Percentiles rank a stretch among this genome's conserved stretches.
Conservation (phyloP, 257 asterid genomes). For the Ophiorrhiza pumila region DNA sequence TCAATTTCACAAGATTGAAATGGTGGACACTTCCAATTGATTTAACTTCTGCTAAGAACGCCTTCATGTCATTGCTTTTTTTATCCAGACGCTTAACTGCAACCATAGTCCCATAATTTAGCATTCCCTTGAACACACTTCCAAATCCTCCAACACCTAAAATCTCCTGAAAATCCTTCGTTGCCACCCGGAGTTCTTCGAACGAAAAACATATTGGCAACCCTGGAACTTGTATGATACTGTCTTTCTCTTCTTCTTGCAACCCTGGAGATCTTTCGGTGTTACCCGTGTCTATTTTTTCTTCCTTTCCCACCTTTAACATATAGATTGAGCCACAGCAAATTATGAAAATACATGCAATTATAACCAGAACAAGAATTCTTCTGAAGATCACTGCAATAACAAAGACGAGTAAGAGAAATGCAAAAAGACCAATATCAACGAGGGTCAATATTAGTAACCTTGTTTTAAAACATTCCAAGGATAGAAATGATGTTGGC, state of each 20-base stretch:
- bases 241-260: not conserved
- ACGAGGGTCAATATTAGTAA: not conserved
- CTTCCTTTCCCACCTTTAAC: not conserved
- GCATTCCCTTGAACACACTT: slow-evolving; percentile 34
- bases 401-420: not conserved
- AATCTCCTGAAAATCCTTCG: slow-evolving; percentile 30
- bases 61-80: slow-evolving; percentile 42
- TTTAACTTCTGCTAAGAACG: slow-evolving; percentile 49
- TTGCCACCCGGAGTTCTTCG: slow-evolving; percentile 34
- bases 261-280: too few species aligned
- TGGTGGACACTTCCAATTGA: slow-evolving; percentile 52
- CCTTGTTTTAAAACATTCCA: not conserved
- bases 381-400: not conserved
- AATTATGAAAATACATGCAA: not conserved
- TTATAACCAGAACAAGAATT: not conserved
- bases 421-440: not conserved
- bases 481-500: not conserved
- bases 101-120: slow-evolving; percentile 27
- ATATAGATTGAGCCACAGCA: not conserved
- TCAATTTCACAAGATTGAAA: slow-evolving; percentile 44
- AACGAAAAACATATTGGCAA: slow-evolving; percentile 18
- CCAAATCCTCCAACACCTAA: slow-evolving; percentile 48
- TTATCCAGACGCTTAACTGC: slow-evolving; percentile 52
- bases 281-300: not conserved
- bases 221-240: not conserved